These are phyloP conservation scores for Fusarium sublunatum DNA, from an alignment of 2,329 filamentous ascomycete genomes.

Conservation along the genomic window DNA sequence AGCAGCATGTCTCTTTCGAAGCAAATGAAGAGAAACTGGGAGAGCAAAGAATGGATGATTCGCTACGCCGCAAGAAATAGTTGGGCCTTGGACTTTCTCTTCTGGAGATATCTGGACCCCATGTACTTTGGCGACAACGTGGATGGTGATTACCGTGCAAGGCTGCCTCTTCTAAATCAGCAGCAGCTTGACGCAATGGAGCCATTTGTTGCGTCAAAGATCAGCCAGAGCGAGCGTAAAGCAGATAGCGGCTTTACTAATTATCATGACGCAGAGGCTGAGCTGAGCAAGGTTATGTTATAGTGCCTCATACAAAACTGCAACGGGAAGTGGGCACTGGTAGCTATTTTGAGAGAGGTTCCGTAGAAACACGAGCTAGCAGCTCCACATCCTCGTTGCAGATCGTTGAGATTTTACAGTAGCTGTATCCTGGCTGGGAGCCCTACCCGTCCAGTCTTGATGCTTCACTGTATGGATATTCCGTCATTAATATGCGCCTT, in stretches of 20 bases:
- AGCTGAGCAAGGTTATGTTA: not conserved
- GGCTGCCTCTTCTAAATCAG: slow-evolving; percentile 36
- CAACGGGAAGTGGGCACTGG: too few species aligned
- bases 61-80: slow-evolving; percentile 52
- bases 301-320: too few species aligned
- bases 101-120: slow-evolving; percentile 52
- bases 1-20: slow-evolving; percentile 43
- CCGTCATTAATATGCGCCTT: too few species aligned
- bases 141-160: slow-evolving; percentile 28
- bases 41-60: slow-evolving; percentile 49
- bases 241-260: too few species aligned
- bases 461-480: too few species aligned
- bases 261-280: slow-evolving; percentile 7
- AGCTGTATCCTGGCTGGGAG: too few species aligned
- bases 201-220: slow-evolving; percentile 36
- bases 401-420: too few species aligned
- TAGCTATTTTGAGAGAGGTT: too few species aligned
- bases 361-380: too few species aligned
- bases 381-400: too few species aligned
- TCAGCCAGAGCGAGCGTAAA: slow-evolving; percentile 13
- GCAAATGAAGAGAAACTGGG: slow-evolving; percentile 53
- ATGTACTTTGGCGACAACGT: slow-evolving; percentile 47
- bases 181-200: slow-evolving; percentile 42
- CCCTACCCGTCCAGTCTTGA: too few species aligned
- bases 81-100: slow-evolving; percentile 53